These are phyloP conservation scores for Cercospora zeae-maydis DNA, from an alignment of 2,329 filamentous ascomycete genomes.

Conservation along the genomic window DNA sequence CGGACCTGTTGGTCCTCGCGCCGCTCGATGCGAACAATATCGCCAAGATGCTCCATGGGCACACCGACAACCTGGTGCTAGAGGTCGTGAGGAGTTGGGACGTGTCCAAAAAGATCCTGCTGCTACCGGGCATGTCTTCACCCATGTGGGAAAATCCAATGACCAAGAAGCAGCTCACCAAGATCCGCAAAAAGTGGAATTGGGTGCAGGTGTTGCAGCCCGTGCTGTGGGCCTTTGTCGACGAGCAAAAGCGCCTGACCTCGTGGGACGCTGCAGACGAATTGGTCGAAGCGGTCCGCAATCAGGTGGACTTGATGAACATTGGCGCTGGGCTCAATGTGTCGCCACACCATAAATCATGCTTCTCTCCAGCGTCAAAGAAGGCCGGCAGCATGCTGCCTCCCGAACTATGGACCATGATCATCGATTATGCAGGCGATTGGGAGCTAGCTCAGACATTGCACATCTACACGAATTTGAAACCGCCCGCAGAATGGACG, in stretches of 20 bases:
- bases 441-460: conserved; percentile 86
- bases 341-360: conserved; percentile 32
- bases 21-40: conserved; percentile 81
- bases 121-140: conserved; percentile 85
- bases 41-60: conserved; percentile 81
- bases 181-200: conserved; percentile 77
- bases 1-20: conserved; percentile 77
- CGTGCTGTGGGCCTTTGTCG: conserved; percentile 71
- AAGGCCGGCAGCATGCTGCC: conserved; percentile 54
- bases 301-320: conserved; percentile 70
- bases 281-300: conserved; percentile 69
- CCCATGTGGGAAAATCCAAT: conserved; percentile 88
- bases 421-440: conserved; percentile 78
- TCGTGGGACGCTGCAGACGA: conserved; percentile 63
- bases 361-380: conserved; percentile 35
- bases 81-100: conserved; percentile 84
- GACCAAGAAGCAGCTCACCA: conserved; percentile 81
- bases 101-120: conserved; percentile 74
- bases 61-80: conserved; percentile 75
- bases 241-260: conserved; percentile 47
- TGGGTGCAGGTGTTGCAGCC: conserved; percentile 82
- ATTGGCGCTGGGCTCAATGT: conserved; percentile 67
- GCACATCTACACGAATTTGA: conserved; percentile 73
- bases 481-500: conserved; percentile 70
- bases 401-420: conserved; percentile 82